Evolutionary conservation across 2,329 filamentous ascomycete genomes (phyloP).

Genomic region (Aspergillus amoenus): DNA sequence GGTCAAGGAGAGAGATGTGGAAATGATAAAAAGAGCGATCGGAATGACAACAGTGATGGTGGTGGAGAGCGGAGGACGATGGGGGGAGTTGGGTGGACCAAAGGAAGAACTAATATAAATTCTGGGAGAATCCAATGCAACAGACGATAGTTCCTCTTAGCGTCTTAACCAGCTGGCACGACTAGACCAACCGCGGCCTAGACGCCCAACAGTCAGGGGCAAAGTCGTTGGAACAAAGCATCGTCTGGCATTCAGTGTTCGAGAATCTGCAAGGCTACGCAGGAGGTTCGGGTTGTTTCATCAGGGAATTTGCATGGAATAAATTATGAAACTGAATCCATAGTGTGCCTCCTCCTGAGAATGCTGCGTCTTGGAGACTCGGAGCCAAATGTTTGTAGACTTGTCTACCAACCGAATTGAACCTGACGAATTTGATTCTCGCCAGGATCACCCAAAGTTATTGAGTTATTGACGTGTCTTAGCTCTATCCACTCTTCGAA

Average conservation of each 20-base stretch:
- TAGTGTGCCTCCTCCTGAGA: neutral
- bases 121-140: neutral
- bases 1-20: neutral
- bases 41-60: neutral
- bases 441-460: neutral
- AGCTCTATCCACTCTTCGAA: neutral
- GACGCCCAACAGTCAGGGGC: conserved; percentile 7
- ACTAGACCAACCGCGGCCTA: conserved; percentile 7
- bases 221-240: neutral
- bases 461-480: conserved; percentile 1
- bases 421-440: neutral
- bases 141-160: conserved; percentile 8
- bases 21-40: neutral
- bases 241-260: conserved; percentile 10
- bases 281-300: neutral
- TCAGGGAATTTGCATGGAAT: neutral
- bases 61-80: neutral
- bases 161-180: conserved; percentile 8
- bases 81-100: neutral
- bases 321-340: neutral
- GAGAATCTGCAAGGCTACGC: conserved; percentile 13
- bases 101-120: neutral
- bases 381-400: neutral
- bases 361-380: neutral
- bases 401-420: neutral